Conservation (phyloP, 768 basidiomycete species). For the Suillus clintonianus region DNA sequence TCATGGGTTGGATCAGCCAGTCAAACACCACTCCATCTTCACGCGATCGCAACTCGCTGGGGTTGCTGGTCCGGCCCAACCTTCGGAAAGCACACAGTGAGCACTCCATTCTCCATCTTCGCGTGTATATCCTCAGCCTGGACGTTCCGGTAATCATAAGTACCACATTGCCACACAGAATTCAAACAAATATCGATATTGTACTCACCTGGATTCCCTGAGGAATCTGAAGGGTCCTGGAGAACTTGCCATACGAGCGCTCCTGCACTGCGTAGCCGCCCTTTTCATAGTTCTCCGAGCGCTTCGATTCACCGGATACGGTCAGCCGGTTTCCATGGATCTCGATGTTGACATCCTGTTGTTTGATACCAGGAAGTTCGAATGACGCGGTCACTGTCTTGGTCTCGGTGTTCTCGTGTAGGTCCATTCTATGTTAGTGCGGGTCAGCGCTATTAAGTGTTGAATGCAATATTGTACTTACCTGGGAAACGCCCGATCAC, state of each 20-base stretch:
- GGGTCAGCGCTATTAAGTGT: background rate
- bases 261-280: constrained; percentile 41
- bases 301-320: constrained; percentile 50
- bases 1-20: background rate
- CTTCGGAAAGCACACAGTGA: too few relatives aligned
- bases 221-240: constrained; percentile 42
- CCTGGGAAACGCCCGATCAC: constrained; percentile 27
- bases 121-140: constrained; percentile 40
- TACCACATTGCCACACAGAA: too few relatives aligned
- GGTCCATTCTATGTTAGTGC: constrained; percentile 47
- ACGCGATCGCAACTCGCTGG: too few relatives aligned
- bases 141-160: too few relatives aligned
- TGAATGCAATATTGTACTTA: constrained; percentile 9
- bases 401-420: constrained; percentile 49
- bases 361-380: constrained; percentile 57
- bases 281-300: constrained; percentile 35
- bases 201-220: constrained; percentile 45
- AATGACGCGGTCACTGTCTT: constrained; percentile 56
- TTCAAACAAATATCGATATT: constrained; percentile 10
- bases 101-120: constrained; percentile 36
- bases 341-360: constrained; percentile 55
- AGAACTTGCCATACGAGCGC: constrained; percentile 49
- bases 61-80: too few relatives aligned
- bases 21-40: too few relatives aligned
- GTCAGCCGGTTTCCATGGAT: constrained; percentile 49